Conservation (phyloP, 2,329 filamentous ascomycete genomes). For the Magnaporthiopsis poae region DNA sequence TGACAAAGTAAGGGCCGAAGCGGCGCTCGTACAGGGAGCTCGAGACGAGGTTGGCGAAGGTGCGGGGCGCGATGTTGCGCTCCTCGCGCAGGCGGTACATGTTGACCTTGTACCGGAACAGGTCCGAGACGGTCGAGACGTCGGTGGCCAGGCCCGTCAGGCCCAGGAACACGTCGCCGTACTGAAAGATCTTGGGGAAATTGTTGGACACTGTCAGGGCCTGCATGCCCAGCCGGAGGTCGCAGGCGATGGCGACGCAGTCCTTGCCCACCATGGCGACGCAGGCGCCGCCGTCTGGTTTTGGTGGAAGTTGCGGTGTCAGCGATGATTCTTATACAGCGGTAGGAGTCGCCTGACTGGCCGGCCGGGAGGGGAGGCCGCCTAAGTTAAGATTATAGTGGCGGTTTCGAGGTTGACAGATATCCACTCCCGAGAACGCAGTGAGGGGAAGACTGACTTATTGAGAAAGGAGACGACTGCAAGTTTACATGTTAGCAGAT, state of each 20-base stretch:
- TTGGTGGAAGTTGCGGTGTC: neutral
- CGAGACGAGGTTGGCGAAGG: constrained; percentile 91
- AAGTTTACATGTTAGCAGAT: constrained; percentile 11
- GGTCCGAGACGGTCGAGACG: constrained; percentile 84
- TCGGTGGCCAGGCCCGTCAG: constrained; percentile 95
- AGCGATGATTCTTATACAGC: neutral
- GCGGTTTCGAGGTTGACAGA: constrained; percentile 8
- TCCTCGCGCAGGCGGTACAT: constrained; percentile 99
- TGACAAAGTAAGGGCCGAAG: constrained; percentile 95
- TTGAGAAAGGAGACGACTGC: constrained; percentile 85
- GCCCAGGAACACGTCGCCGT: constrained; percentile 89
- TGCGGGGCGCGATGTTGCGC: constrained; percentile 86
- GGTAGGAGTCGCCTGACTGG: too few relatives aligned
- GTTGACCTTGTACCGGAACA: constrained; percentile 99
- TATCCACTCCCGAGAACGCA: constrained; percentile 2
- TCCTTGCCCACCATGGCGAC: constrained; percentile 99
- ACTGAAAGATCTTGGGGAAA: constrained; percentile 99
- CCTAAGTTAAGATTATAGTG: neutral
- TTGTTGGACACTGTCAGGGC: constrained; percentile 97
- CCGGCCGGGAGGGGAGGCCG: too few relatives aligned
- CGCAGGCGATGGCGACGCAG: constrained; percentile 98
- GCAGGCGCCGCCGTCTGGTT: constrained; percentile 73
- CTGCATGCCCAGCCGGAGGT: constrained; percentile 93
- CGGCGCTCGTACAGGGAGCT: constrained; percentile 86
- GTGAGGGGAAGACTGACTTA: constrained; percentile 55